Base-by-base conservation (phyloP, 768 basidiomycete species). In the Gymnopilus junonius region DNA sequence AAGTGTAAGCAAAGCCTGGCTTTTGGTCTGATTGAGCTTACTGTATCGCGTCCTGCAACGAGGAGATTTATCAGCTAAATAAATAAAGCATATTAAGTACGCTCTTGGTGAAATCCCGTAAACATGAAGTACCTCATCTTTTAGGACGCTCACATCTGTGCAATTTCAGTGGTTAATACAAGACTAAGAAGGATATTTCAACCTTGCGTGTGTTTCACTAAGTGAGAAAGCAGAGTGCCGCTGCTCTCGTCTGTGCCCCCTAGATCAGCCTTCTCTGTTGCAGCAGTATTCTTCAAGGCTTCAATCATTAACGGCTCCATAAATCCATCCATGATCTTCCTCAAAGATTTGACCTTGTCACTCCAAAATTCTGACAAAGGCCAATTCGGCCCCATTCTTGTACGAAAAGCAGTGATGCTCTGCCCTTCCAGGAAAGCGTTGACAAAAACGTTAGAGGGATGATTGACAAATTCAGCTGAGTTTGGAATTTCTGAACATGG, bases 21-120 rank as follows among this genome's bases (percentile, higher is more conserved):
- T 21, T 17, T 17, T 39, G 25, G 48, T 31, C 17, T 17, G 23
- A 58, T 64, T 23, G 15, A 7, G 69, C 74, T 23, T 59, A 82
- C 82, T 1, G 86, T 88, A 61, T 88, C 87, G 31, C 85, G 78
- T 25, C 84, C 85, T 12, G 86, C 85, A n/a, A 87, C 76, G 14
- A 85, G 71, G 57, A 87, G 83, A 64, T 86, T 87, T 21, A 85
- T 66, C 7, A 74, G 67, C 66, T 68, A 20, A 0, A n/a, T 60
- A 64, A 8, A 43, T 21, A 15, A n/a, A n/a, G n/a, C n/a, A n/a
- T n/a, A 35, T 39, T 50, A 8, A 45, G 21, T 8, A 15, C 21
- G 8, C n/a, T 8, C 20, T 46, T 23, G 5, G 29, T 42, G 21
- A 8, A 3, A 39, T 11, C 23, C 25, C 12, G 12, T 23, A 15